Percentiles rank a stretch among this genome's conserved stretches.
Evolutionary conservation across 352 stramenopile genomes (phyloP).

Genomic region (Globisporangium apiculatum): DNA sequence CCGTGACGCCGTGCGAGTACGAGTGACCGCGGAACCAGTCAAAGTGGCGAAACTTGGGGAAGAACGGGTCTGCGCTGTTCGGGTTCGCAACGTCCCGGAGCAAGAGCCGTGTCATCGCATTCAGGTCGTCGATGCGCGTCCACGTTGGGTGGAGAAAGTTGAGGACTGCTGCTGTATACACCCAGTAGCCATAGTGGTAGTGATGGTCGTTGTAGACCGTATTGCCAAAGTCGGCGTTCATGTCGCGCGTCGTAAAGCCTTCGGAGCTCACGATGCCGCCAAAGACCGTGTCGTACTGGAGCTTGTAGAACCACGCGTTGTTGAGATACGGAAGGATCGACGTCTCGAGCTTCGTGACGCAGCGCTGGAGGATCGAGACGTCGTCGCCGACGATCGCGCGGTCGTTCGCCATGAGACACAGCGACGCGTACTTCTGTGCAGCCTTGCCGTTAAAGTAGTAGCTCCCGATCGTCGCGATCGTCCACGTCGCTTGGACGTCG

Average conservation of each 20-base stretch:
- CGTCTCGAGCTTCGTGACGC: slow-evolving; percentile 54
- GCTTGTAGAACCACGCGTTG: slow-evolving; percentile 57
- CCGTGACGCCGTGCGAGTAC: slow-evolving; percentile 60
- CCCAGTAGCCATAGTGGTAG: slow-evolving; percentile 74
- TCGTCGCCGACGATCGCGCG: slow-evolving; percentile 48
- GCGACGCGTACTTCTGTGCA: slow-evolving; percentile 63
- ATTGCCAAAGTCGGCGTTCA: slow-evolving; percentile 68
- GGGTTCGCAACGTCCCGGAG: slow-evolving; percentile 49
- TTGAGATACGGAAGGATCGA: slow-evolving; percentile 45
- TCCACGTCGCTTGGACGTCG: slow-evolving; percentile 54
- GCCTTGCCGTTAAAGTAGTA: slow-evolving; percentile 78
- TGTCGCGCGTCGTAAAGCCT: slow-evolving; percentile 39
- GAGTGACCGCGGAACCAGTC: slow-evolving; percentile 66
- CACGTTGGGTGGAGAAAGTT: slow-evolving; percentile 70
- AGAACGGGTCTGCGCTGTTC: slow-evolving; percentile 39
- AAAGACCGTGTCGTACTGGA: slow-evolving; percentile 55
- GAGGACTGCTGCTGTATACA: slow-evolving; percentile 51
- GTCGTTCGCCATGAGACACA: slow-evolving; percentile 74
- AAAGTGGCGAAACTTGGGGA: slow-evolving; percentile 59
- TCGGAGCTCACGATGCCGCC: slow-evolving; percentile 60
- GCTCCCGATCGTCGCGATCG: slow-evolving; percentile 36
- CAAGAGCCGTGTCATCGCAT: slow-evolving; percentile 37
- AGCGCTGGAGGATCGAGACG: slow-evolving; percentile 44
- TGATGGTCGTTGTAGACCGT: slow-evolving; percentile 76
- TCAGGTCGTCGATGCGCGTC: slow-evolving; percentile 38